These are phyloP conservation scores for Tuber microsphaerosporum DNA, from an alignment of 495 filamentous ascomycete genomes.

Conservation along the genomic window DNA sequence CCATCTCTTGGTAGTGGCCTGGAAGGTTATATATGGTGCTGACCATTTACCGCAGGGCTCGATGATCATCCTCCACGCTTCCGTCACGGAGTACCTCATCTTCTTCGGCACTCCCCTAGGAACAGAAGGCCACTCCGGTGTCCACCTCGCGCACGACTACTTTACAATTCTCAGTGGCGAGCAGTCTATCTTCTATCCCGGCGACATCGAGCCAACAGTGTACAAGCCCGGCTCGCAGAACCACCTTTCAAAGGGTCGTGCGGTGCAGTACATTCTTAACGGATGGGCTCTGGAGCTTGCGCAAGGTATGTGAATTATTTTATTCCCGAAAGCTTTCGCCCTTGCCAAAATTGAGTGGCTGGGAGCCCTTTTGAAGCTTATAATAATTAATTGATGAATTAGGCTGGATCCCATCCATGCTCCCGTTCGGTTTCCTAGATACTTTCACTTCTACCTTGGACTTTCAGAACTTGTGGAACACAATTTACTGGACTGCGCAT, in stretches of 20 bases:
- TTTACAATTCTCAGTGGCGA: constrained; percentile 78
- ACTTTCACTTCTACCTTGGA: constrained; percentile 68
- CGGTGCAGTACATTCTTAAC: constrained; percentile 79
- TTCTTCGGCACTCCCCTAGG: constrained; percentile 79
- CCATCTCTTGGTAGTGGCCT: not conserved
- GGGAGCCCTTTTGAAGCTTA: constrained; percentile 1
- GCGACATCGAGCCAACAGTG: constrained; percentile 61
- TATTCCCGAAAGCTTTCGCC: not conserved
- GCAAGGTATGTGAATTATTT: constrained; percentile 45
- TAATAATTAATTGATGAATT: not conserved
- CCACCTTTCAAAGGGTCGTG: constrained; percentile 65
- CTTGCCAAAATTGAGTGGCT: not conserved
- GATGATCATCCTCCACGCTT: constrained; percentile 80
- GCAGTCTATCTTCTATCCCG: constrained; percentile 65
- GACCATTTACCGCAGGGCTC: constrained; percentile 46
- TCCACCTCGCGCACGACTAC: constrained; percentile 86
- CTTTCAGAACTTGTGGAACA: constrained; percentile 71
- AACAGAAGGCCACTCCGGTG: constrained; percentile 78
- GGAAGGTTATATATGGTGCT: not conserved
- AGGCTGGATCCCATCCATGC: constrained; percentile 82
- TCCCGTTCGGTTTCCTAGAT: constrained; percentile 80
- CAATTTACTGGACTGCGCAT: constrained; percentile 58
- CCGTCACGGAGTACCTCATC: constrained; percentile 71
- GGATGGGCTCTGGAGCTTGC: constrained; percentile 82
- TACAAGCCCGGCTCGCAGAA: constrained; percentile 71